phyloP scores from a whole-genome alignment of 495 filamentous ascomycete genomes.

The Pyrenopolyporus hunteri region DNA sequence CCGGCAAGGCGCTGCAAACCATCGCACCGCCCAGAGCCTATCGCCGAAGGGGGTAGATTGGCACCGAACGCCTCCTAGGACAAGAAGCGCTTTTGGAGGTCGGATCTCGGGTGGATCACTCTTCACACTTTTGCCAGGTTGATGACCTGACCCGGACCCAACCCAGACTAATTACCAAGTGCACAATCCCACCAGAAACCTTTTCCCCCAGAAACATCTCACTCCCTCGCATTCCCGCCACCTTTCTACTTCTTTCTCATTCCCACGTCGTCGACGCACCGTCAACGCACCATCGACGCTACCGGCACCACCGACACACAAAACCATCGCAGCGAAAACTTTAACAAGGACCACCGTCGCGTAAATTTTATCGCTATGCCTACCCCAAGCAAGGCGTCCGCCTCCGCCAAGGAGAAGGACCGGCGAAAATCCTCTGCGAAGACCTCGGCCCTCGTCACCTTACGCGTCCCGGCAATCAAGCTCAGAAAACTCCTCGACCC shows the following conservation, averaged over 20 bases:
- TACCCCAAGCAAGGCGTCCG: conserved; percentile 47
- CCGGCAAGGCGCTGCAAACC: neutral
- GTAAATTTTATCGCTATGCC: conserved; percentile 41
- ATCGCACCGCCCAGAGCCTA: conserved; percentile 1
- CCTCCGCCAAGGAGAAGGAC: conserved; percentile 55
- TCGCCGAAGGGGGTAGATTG: conserved; percentile 6
- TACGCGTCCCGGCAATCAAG: conserved; percentile 46
- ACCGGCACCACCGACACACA: no score
- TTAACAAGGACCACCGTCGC: conserved; percentile 18
- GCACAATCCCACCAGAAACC: conserved; percentile 32
- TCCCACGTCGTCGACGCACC: conserved; percentile 12
- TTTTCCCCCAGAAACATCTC: conserved; percentile 14
- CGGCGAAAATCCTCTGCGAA: conserved; percentile 52
- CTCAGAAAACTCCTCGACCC: conserved; percentile 55
- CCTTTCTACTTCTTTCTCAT: conserved; percentile 19
- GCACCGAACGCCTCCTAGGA: conserved; percentile 19
- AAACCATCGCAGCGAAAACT: no score
- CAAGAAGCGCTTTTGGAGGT: conserved; percentile 19
- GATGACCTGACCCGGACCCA: conserved; percentile 35
- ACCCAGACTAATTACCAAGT: conserved; percentile 37
- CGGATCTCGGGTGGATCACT: conserved; percentile 36
- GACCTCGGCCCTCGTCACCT: conserved; percentile 42
- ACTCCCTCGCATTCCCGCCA: conserved; percentile 16
- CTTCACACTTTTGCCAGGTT: conserved; percentile 34
- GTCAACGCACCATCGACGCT: conserved; percentile 10